Evolutionary conservation across 495 filamentous ascomycete species (phyloP), one percentile per base, ranked within the genome.

Genomic region (Tricharina praecox): DNA sequence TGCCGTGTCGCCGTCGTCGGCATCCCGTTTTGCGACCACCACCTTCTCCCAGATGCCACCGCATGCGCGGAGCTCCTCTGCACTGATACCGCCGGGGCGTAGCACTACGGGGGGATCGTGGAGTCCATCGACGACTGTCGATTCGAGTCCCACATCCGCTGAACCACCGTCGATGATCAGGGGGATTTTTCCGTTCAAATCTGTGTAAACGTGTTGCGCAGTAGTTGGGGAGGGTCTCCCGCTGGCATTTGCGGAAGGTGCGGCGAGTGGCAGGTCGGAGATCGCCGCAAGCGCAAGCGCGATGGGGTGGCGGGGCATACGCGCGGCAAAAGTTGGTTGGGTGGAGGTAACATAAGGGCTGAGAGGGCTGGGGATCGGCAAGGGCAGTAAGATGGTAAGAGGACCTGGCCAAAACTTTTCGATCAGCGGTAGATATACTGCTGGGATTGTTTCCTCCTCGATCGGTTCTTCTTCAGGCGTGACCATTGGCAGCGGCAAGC

Each of bases 91-190:
- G 3, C 90, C 90, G 0, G 90, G 90, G 33, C 90, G 66, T 10
- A 99, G 68, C 26, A 99, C 75, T 7, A 75, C 70, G 0, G 92
- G 90, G 13, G 88, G 88, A 32, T 68, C 52, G 19, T 73, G 81
- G 18, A 96, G 67, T 1, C 90, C 90, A 56, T 95, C 90, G 0
- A 99, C 85, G 5, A 99, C 92, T 4, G 92, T 99, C 53, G 84
- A 93, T 64, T 99, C 90, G 0, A 99, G 84, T 3, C 90, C 90
- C 3, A 99, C 85, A 0, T 33, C 67, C 67, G 54, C 86, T 93
- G 1, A 60, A 0, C 90, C 90, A 1, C 92, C 90, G 49, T 99
- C 92, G 1, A 99, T 66, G 50, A 99, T 87, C 4, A 88, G 64
- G 34, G 81, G 77, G 47, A 99, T 93, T n/a, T 78, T 73, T 3